These are phyloP conservation scores for Fusarium agapanthi DNA, from an alignment of 2,329 filamentous ascomycete species.

Conservation along the genomic window DNA sequence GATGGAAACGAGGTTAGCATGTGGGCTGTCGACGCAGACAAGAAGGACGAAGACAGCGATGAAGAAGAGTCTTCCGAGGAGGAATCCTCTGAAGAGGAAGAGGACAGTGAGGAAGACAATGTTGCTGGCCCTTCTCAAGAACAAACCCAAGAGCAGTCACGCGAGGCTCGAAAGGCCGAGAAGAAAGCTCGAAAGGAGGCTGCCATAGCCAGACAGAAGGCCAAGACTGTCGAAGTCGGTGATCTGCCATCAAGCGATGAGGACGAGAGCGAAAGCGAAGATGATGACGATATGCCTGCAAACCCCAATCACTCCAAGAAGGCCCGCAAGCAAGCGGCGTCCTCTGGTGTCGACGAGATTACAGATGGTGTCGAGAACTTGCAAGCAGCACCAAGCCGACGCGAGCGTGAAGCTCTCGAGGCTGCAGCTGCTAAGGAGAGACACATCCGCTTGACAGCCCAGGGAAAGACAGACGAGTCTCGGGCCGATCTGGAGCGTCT, in stretches of 20 bases:
- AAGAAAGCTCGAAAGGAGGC: slow-evolving; percentile 93
- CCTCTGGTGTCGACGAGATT: slow-evolving; percentile 56
- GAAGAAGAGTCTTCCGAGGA: slow-evolving; percentile 62
- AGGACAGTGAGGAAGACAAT: slow-evolving; percentile 60
- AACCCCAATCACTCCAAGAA: slow-evolving; percentile 94
- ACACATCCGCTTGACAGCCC: slow-evolving; percentile 90
- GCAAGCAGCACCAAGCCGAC: slow-evolving; percentile 55
- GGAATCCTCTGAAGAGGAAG: slow-evolving; percentile 62
- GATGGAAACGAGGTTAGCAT: slow-evolving; percentile 91
- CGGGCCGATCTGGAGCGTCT: slow-evolving; percentile 88
- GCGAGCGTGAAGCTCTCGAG: slow-evolving; percentile 79
- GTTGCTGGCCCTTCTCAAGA: slow-evolving; percentile 53
- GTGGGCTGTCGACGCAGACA: slow-evolving; percentile 73
- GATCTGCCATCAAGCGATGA: slow-evolving; percentile 82
- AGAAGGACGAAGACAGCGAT: slow-evolving; percentile 61
- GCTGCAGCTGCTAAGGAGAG: slow-evolving; percentile 88
- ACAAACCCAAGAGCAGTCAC: slow-evolving; percentile 64
- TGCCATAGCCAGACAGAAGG: slow-evolving; percentile 79
- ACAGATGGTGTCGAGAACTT: slow-evolving; percentile 66
- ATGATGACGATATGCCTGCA: slow-evolving; percentile 74
- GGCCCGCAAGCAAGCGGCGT: slow-evolving; percentile 64
- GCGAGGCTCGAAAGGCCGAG: slow-evolving; percentile 86
- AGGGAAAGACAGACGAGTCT: slow-evolving; percentile 96
- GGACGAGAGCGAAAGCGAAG: slow-evolving; percentile 68
- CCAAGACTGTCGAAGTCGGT: slow-evolving; percentile 78